These are phyloP conservation scores for Spathaspora arborariae DNA, from an alignment of 805 yeast genomes.

Conservation along the genomic window DNA sequence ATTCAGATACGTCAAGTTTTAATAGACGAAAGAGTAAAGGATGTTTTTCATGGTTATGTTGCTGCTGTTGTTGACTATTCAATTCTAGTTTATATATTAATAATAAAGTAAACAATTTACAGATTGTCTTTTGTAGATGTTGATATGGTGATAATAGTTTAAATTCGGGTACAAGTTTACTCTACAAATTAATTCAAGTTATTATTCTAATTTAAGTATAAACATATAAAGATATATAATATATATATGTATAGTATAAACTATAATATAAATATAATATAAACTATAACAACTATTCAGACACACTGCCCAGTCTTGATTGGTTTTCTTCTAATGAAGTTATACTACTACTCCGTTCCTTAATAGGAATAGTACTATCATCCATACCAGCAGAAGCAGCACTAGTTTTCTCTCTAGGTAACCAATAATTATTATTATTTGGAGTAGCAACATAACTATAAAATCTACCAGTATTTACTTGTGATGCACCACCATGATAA, in stretches of 20 bases:
- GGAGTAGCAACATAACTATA: conserved; percentile 33
- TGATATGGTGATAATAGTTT: too few species aligned
- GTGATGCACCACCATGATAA: conserved; percentile 28
- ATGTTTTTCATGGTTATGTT: conserved; percentile 11
- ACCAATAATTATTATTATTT: conserved; percentile 39
- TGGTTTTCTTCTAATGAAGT: conserved; percentile 5
- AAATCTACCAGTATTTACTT: conserved; percentile 35
- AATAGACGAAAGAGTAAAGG: conserved; percentile 13
- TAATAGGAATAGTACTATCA: not conserved
- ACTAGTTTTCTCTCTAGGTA: conserved; percentile 17
- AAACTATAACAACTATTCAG: not conserved
- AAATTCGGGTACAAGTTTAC: too few species aligned
- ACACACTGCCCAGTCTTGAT: conserved; percentile 16
- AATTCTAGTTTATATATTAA: not conserved
- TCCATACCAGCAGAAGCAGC: not conserved
- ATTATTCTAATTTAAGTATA: too few species aligned
- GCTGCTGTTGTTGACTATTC: conserved; percentile 11
- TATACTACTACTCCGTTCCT: conserved; percentile 3
- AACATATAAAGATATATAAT: too few species aligned
- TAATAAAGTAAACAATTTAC: too few species aligned
- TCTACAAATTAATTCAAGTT: too few species aligned
- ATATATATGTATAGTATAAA: too few species aligned
- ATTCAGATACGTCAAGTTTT: conserved; percentile 36
- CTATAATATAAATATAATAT: too few species aligned
- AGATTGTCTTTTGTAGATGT: too few species aligned